Percentiles rank a stretch among this genome's conserved stretches.
phyloP scores from a whole-genome alignment of 2,329 filamentous ascomycete genomes.

The Alternaria gaisen region DNA sequence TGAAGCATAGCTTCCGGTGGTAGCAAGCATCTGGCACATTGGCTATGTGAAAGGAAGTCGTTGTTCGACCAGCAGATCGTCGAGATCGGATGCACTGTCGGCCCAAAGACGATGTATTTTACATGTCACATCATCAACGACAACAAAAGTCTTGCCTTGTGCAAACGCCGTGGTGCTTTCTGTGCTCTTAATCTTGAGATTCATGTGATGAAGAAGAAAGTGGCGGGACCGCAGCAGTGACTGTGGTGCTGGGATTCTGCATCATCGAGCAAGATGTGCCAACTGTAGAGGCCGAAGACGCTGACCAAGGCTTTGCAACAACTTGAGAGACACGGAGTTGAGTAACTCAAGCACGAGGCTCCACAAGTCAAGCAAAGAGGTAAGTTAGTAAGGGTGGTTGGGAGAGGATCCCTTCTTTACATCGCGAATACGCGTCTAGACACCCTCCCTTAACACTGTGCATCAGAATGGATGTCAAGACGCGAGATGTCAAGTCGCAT shows the following conservation, averaged over 20 bases:
- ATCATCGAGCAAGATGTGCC: neutral
- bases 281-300: too few species aligned
- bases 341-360: too few species aligned
- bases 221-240: neutral
- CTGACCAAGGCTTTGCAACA: too few species aligned
- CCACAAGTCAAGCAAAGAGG: too few species aligned
- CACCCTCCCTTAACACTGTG: too few species aligned
- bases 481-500: neutral
- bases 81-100: neutral
- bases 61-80: neutral
- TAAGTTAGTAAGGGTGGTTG: neutral
- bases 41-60: neutral
- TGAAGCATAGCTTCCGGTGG: too few species aligned
- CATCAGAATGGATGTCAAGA: neutral
- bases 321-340: neutral
- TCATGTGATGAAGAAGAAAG: neutral
- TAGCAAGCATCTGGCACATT: neutral
- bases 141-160: neutral
- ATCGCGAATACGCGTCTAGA: too few species aligned
- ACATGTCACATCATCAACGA: neutral
- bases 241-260: neutral
- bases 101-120: neutral
- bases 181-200: neutral
- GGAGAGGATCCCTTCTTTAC: neutral
- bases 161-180: neutral